phyloP scores from a whole-genome alignment of 345 rosid species.

The Rhizophora apiculata region DNA sequence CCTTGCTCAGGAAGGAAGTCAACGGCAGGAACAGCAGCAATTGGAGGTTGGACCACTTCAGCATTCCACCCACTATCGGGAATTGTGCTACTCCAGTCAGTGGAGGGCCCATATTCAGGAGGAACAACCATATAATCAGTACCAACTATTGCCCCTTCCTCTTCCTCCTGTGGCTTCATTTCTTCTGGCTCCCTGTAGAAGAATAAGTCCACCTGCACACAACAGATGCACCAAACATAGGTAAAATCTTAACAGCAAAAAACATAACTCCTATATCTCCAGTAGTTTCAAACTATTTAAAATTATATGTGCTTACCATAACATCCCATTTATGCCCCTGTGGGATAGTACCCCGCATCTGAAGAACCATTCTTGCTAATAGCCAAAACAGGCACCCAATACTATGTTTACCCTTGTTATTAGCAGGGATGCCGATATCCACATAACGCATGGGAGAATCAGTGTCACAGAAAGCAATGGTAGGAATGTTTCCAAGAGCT shows the following conservation, averaged over 20 bases:
- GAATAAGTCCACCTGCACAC: conserved; percentile 25
- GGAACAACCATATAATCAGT: neutral
- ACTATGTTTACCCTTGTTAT: conserved; percentile 19
- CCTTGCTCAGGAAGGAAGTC: neutral
- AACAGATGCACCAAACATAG: neutral
- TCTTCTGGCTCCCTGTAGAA: conserved; percentile 30
- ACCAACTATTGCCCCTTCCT: neutral
- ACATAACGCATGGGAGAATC: conserved; percentile 20
- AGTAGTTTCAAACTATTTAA: neutral
- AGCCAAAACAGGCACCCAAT: conserved; percentile 21
- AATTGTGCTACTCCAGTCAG: neutral
- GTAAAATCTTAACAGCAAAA: neutral
- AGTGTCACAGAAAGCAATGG: conserved; percentile 21
- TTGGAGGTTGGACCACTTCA: neutral
- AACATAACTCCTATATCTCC: no score
- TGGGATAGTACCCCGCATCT: conserved; percentile 14
- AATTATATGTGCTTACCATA: conserved; percentile 17
- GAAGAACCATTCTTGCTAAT: conserved; percentile 17
- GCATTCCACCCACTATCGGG: neutral
- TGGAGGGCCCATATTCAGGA: neutral
- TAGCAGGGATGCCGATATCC: conserved; percentile 21
- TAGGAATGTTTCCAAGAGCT: conserved; percentile 18
- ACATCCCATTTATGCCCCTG: conserved; percentile 34
- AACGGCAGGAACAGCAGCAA: neutral
- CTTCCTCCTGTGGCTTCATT: conserved; percentile 11